A percentile compares a stretch with the other conserved stretches of the same genome.
These are phyloP conservation scores for Closterium sp. DNA, from an alignment of 139 green algal species.

Conservation along the genomic window DNA sequence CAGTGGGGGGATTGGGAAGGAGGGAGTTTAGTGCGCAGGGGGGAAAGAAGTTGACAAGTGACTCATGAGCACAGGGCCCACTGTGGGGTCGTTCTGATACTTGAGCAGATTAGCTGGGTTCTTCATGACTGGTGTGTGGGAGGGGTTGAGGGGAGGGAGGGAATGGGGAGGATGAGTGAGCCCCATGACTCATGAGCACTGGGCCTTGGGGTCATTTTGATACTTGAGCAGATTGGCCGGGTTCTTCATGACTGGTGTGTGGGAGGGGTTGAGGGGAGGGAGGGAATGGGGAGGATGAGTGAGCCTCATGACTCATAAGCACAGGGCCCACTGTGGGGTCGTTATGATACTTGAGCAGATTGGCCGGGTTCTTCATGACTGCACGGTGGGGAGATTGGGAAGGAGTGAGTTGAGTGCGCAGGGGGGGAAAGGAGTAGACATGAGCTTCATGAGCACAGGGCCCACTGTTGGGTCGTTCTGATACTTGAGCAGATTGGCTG, in stretches of 20 bases:
- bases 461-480: constrained; percentile 15
- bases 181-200: constrained; percentile 21
- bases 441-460: too few relatives aligned
- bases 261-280: too few relatives aligned
- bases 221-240: constrained; percentile 27
- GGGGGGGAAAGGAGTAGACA: too few relatives aligned
- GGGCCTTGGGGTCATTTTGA: constrained; percentile 3
- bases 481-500: constrained; percentile 11
- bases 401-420: too few relatives aligned
- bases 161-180: too few relatives aligned
- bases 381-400: not conserved
- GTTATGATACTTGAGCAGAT: constrained; percentile 9
- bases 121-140: constrained; percentile 20
- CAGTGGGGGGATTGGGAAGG: not conserved
- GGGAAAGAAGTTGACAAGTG: not conserved
- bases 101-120: constrained; percentile 30
- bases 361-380: constrained; percentile 42
- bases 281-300: too few relatives aligned
- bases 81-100: constrained; percentile 19
- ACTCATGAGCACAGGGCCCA: constrained; percentile 9
- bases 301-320: not conserved
- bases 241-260: constrained; percentile 33
- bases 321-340: too few relatives aligned
- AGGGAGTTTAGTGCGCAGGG: too few relatives aligned
- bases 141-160: too few relatives aligned